Base-by-base conservation (phyloP, 306 rosid genomes). In the Prunus salicina region DNA sequence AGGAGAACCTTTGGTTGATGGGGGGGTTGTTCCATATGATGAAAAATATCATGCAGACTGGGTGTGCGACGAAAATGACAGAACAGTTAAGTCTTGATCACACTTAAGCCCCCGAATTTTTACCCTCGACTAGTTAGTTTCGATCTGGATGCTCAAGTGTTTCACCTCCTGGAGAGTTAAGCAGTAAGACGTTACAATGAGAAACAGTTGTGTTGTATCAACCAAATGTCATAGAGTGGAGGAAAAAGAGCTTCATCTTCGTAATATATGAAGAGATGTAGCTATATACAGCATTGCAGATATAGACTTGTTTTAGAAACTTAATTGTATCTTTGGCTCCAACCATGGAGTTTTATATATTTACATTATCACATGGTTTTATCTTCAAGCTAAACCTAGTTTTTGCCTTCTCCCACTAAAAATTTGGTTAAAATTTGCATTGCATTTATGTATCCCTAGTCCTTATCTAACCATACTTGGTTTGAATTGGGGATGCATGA, bases 31-130 rank as follows among this genome's bases (percentile, higher is more conserved):
- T 30, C 51, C 51, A 12, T 50, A 74, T 63, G 62, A 64, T 74
- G 46, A 62, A 24, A 74, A 63, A 14, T 64, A 32, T 64, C 47
- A 62, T 4, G 73, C 73, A 8, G 58, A 68, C 24, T 64, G 46
- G 69, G 2, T 32, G 49, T 7, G 8, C 19, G 43, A 62, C 0
- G 67, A 62, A 62, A 28, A 62, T 6, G 11, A 52, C 20, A 18
- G 1, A 49, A 12, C 52, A 20, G 20, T 3, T 25, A n/a, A 56
- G 62, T 22, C 62, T n/a, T 56, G 12, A 20, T 56, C 34, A 58
- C 18, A 12, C 64, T 27, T 22, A 24, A 24, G 18, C 10, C 10
- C 64, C 34, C 9, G 34, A 10, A 64, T 64, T 64, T 32, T 13
- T 38, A 11, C 69, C 10, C 25, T 64, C 8, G 6, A n/a, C 3